Evolutionary conservation across 2,329 filamentous ascomycete species (phyloP).

Genomic region (Arthrobotrys musiformis): DNA sequence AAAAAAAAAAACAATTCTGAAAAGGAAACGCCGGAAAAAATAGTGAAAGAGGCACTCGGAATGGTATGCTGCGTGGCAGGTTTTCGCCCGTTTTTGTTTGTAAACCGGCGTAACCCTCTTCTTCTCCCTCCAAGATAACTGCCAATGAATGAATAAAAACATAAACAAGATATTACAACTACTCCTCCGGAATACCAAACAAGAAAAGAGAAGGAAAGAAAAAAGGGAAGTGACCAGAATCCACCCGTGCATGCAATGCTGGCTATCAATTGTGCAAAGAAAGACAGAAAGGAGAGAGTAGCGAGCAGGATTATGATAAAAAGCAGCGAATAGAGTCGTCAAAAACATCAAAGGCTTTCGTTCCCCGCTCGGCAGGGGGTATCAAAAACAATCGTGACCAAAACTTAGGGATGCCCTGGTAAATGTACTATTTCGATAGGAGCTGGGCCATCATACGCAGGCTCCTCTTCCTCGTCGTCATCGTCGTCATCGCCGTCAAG

Average conservation of each 20-base stretch:
- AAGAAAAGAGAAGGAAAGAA: background rate
- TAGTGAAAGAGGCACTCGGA: background rate
- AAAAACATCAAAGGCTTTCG: conserved; percentile 10
- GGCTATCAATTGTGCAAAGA: conserved; percentile 26
- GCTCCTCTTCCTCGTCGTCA: conserved; percentile 37
- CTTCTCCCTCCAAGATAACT: background rate
- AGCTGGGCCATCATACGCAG: conserved; percentile 29
- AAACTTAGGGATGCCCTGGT: conserved; percentile 42
- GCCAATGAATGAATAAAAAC: conserved; percentile 2
- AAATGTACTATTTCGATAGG: conserved; percentile 47
- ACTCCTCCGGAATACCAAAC: conserved; percentile 20
- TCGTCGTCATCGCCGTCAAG: conserved; percentile 12
- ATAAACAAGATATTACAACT: conserved; percentile 2
- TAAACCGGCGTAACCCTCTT: background rate
- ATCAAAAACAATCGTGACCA: background rate
- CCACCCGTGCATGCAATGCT: conserved; percentile 37
- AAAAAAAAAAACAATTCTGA: background rate
- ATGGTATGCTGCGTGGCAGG: background rate
- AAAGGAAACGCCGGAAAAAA: background rate
- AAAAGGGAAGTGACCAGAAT: background rate
- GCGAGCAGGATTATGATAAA: background rate
- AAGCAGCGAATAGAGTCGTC: background rate
- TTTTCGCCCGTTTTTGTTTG: background rate
- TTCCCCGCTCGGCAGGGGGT: conserved; percentile 18
- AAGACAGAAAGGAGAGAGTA: conserved; percentile 6